Conservation (phyloP, 192 early-diverging fungal species). For the Rhizophagus sp. region DNA sequence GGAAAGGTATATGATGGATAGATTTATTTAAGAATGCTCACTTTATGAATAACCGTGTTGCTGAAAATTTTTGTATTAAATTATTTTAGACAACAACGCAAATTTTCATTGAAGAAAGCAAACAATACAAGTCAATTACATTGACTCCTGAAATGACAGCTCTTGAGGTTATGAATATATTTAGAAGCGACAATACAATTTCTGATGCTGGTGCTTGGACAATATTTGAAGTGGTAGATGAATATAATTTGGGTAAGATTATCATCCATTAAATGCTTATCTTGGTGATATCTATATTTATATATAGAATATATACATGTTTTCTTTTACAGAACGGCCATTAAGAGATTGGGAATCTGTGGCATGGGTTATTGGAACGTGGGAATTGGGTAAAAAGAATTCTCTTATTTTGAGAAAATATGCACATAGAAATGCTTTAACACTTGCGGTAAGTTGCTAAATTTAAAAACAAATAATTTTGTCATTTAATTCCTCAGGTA, state of each 20-base stretch:
- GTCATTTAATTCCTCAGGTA: neutral
- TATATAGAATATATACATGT: neutral
- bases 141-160: constrained; percentile 74
- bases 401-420: constrained; percentile 80
- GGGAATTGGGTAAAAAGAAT: constrained; percentile 79
- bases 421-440: constrained; percentile 61
- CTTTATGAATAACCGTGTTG: neutral
- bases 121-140: constrained; percentile 73
- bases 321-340: constrained; percentile 65
- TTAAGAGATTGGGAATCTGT: constrained; percentile 91
- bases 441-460: constrained; percentile 35
- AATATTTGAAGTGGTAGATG: constrained; percentile 87
- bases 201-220: constrained; percentile 72
- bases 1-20: neutral
- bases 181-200: constrained; percentile 48
- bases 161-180: constrained; percentile 62
- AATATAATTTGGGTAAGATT: constrained; percentile 69
- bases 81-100: constrained; percentile 61
- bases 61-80: neutral
- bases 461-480: neutral
- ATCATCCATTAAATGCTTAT: neutral
- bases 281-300: neutral
- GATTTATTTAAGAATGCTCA: neutral
- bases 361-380: constrained; percentile 76
- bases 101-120: constrained; percentile 84